A percentile compares a stretch with the other conserved stretches of the same genome.
These are phyloP conservation scores for Diplodia seriata DNA, from an alignment of 2,329 filamentous ascomycete genomes.

Conservation along the genomic window DNA sequence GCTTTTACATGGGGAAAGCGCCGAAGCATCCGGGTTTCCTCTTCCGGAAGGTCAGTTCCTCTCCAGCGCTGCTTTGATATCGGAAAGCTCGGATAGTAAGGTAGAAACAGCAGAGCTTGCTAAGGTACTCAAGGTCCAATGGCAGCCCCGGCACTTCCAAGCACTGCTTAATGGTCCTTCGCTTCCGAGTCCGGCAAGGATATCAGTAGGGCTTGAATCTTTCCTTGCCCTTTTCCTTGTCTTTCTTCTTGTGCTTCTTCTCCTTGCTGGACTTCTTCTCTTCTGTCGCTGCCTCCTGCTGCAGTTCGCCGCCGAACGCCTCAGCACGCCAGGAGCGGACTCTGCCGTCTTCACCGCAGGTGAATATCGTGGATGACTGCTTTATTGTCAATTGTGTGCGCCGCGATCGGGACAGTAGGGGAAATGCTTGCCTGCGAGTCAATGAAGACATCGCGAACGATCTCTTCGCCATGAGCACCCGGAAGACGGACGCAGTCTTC, in stretches of 20 bases:
- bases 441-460: constrained; percentile 55
- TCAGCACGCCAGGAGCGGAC: constrained; percentile 51
- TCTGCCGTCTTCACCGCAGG: constrained; percentile 58
- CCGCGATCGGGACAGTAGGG: background rate
- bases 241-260: constrained; percentile 42
- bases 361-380: constrained; percentile 50
- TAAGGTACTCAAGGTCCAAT: background rate
- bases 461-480: constrained; percentile 57
- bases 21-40: background rate
- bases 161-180: too few relatives aligned
- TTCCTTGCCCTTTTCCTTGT: constrained; percentile 44
- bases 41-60: background rate
- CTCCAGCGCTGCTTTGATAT: background rate
- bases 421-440: constrained; percentile 43
- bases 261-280: background rate
- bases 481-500: constrained; percentile 42
- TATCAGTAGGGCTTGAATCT: constrained; percentile 50
- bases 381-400: background rate
- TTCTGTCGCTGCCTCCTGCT: constrained; percentile 33
- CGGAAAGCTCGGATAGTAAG: background rate
- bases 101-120: background rate
- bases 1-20: background rate
- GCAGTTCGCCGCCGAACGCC: constrained; percentile 30
- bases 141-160: background rate
- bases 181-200: background rate